Percentiles rank a stretch among this genome's conserved stretches.
These are phyloP conservation scores for Phytopythium kandeliae DNA, from an alignment of 352 stramenopile genomes.

Conservation along the genomic window DNA sequence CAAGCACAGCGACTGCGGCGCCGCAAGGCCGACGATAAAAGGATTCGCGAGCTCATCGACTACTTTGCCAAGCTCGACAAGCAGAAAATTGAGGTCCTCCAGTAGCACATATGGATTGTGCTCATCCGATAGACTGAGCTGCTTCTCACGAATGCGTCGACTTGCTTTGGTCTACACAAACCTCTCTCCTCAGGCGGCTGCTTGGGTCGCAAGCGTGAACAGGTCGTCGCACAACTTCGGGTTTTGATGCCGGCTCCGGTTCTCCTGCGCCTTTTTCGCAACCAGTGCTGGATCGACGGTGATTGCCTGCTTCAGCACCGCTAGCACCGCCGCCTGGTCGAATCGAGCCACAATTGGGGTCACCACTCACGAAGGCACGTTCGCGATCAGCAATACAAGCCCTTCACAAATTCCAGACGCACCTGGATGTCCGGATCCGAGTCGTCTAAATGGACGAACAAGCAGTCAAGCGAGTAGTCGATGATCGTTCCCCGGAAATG, in stretches of 20 bases:
- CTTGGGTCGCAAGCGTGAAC: constrained; percentile 28
- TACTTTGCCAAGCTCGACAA: constrained; percentile 62
- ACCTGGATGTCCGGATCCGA: constrained; percentile 83
- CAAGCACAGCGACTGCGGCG: constrained; percentile 24
- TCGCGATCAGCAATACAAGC: not conserved
- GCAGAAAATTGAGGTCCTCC: constrained; percentile 43
- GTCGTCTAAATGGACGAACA: constrained; percentile 91
- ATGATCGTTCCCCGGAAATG: constrained; percentile 88
- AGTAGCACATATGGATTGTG: constrained; percentile 12
- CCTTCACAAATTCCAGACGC: constrained; percentile 4
- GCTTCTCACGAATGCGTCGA: not conserved
- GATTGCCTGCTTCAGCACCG: constrained; percentile 63
- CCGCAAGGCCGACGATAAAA: constrained; percentile 31
- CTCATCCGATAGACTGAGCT: too few species aligned
- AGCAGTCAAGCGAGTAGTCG: constrained; percentile 86
- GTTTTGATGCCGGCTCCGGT: constrained; percentile 62
- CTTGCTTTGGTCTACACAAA: not conserved
- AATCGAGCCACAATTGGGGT: not conserved
- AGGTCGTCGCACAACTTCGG: constrained; percentile 72
- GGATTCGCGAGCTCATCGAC: constrained; percentile 44
- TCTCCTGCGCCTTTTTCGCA: constrained; percentile 71
- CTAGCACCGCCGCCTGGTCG: constrained; percentile 53
- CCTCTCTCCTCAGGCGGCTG: constrained; percentile 15
- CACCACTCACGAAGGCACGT: not conserved
- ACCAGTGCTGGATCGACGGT: constrained; percentile 49